Evolutionary conservation across 2,329 filamentous ascomycete genomes (phyloP).

Genomic region (Herpomyces periplanetae): DNA sequence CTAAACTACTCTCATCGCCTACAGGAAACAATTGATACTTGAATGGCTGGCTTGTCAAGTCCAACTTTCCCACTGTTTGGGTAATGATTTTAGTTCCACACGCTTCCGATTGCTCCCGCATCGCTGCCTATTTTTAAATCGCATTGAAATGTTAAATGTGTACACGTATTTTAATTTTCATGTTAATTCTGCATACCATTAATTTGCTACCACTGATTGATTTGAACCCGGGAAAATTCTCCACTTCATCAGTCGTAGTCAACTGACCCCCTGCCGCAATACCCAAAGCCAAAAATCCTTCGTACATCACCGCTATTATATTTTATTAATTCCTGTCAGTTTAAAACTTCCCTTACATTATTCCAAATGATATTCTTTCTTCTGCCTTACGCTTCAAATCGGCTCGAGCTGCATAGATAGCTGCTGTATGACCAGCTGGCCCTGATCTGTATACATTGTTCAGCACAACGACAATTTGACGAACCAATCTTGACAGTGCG

Average conservation of each 20-base stretch:
- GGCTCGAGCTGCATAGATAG: conserved; percentile 73
- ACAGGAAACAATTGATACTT: conserved; percentile 32
- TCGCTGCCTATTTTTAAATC: conserved; percentile 19
- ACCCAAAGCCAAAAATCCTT: conserved; percentile 88
- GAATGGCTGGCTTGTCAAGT: conserved; percentile 50
- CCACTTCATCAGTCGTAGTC: conserved; percentile 87
- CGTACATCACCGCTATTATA: conserved; percentile 40
- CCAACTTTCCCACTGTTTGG: conserved; percentile 62
- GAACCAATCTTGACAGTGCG: conserved; percentile 2
- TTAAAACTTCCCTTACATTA: neutral
- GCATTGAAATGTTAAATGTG: neutral
- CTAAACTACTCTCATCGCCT: conserved; percentile 36
- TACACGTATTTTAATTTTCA: neutral
- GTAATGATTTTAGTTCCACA: conserved; percentile 78
- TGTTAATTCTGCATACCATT: conserved; percentile 18
- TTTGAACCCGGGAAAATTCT: conserved; percentile 89
- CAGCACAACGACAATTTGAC: conserved; percentile 19
- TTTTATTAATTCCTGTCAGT: conserved; percentile 4
- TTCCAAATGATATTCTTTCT: too few species aligned
- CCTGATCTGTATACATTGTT: too few species aligned
- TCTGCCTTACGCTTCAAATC: conserved; percentile 36
- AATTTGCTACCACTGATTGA: conserved; percentile 52
- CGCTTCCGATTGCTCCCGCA: conserved; percentile 57
- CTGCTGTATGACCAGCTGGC: conserved; percentile 83
- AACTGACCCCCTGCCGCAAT: conserved; percentile 85